Percentiles rank a stretch among this genome's conserved stretches.
Evolutionary conservation across 306 rosid genomes (phyloP).

Genomic region (Fragaria iinumae): DNA sequence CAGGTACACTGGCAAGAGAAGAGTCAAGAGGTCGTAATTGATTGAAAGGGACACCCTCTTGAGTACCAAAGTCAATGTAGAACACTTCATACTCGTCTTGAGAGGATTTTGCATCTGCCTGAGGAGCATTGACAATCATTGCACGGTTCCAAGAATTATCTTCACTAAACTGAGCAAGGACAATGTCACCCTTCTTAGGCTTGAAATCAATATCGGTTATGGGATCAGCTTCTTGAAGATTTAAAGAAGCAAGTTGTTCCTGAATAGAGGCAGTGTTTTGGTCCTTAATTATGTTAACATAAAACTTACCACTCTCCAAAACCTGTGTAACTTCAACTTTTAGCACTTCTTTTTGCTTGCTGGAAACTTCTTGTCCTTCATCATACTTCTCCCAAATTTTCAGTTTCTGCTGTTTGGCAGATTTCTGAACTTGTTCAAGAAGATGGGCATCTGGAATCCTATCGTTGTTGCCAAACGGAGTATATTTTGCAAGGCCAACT

Average conservation of each 20-base stretch:
- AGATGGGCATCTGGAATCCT: slow-evolving; percentile 74
- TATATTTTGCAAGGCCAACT: slow-evolving; percentile 89
- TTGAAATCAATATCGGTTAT: slow-evolving; percentile 59
- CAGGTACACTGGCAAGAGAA: slow-evolving; percentile 73
- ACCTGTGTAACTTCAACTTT: slow-evolving; percentile 81
- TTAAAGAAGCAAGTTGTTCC: slow-evolving; percentile 79
- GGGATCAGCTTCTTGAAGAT: slow-evolving; percentile 70
- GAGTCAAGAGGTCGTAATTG: slow-evolving; percentile 76
- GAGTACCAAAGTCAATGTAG: slow-evolving; percentile 89
- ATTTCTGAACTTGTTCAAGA: slow-evolving; percentile 76
- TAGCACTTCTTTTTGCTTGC: slow-evolving; percentile 82
- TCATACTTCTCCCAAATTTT: slow-evolving; percentile 94
- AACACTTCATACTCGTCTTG: slow-evolving; percentile 76
- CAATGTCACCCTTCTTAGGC: slow-evolving; percentile 88
- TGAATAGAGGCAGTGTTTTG: slow-evolving; percentile 73
- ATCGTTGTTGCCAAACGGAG: slow-evolving; percentile 63
- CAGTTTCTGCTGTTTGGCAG: slow-evolving; percentile 73
- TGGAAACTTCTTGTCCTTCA: slow-evolving; percentile 83
- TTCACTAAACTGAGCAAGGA: slow-evolving; percentile 74
- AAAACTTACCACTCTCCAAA: slow-evolving; percentile 83
- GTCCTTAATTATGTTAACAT: slow-evolving; percentile 81
- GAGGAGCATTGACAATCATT: slow-evolving; percentile 82
- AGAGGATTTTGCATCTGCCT: slow-evolving; percentile 56
- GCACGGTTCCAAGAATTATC: slow-evolving; percentile 88
- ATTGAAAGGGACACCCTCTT: slow-evolving; percentile 67